phyloP scores from a whole-genome alignment of 805 yeast genomes.

The Blastobotrys parvus region DNA sequence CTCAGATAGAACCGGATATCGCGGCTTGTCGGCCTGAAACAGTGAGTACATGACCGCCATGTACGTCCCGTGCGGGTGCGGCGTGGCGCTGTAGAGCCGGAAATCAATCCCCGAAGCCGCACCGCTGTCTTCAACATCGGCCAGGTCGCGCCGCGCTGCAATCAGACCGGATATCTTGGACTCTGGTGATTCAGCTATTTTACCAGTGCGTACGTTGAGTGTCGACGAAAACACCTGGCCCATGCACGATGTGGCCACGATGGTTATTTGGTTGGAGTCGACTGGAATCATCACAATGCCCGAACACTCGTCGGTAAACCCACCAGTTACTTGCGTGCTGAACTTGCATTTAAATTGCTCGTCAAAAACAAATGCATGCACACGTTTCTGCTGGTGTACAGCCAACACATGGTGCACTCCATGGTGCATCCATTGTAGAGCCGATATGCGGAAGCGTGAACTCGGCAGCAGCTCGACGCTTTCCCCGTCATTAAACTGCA shows the following conservation, averaged over 20 bases:
- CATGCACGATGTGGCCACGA: too few species aligned
- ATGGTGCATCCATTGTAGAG: too few species aligned
- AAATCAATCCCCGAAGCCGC: conserved; percentile 8
- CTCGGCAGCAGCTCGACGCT: too few species aligned
- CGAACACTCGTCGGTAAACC: too few species aligned
- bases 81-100: conserved; percentile 11
- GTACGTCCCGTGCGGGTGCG: conserved; percentile 15
- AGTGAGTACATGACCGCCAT: conserved; percentile 13
- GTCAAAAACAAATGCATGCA: not conserved
- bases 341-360: not conserved
- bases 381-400: not conserved
- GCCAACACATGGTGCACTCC: conserved; percentile 10
- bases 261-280: too few species aligned
- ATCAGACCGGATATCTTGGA: not conserved
- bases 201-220: too few species aligned
- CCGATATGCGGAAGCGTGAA: too few species aligned
- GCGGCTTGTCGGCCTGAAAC: conserved; percentile 10
- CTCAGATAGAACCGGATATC: conserved; percentile 18
- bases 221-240: not conserved
- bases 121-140: not conserved
- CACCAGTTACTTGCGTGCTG: too few species aligned
- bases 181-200: too few species aligned
- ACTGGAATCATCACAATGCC: too few species aligned
- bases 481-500: too few species aligned
- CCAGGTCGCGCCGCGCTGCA: not conserved